Evolutionary conservation across 2,329 filamentous ascomycete species (phyloP), one percentile per base, ranked within the genome.

Genomic region (Chalara sp.): DNA sequence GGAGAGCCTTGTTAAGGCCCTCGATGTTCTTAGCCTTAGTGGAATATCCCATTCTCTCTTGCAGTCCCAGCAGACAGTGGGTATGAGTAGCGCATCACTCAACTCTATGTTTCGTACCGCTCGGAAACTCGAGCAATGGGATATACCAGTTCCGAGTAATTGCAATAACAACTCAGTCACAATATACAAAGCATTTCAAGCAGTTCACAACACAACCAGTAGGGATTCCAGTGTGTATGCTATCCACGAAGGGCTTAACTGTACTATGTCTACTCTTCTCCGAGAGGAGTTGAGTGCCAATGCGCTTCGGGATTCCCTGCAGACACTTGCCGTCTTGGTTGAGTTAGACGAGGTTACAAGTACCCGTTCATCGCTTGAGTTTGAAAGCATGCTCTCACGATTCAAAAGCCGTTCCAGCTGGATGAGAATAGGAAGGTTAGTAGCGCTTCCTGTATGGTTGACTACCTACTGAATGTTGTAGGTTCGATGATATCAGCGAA

Each of bases 71-170:
- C 78, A 85, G 50, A 78, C 74, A 28, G 69, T 78, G 7, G 79
- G 81, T 35, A 75, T 73, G 31, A 78, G 78, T 4, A 73, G 78
- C 2, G 70, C 76, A 6, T 81, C 80, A 1, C 72, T 87, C 6
- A 84, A 89, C 44, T 86, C 79, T 54, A 89, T 89, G 48, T 86
- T 95, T 56, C 79, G 82, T 48, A 89, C 88, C 5, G 90, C 91
- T 21, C 80, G 88, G 53, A 86, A 86, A 57, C 74, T 97, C 12
- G 90, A 93, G 58, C 86, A 92, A 61, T 99, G 93, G 93, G 91
- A 96, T 64, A 76, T 97, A 21, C 87, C 88, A 11, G 83, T 84
- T 0, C 87, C 90, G 1, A 72, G 76, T 6, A 70, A 75, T 3
- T 79, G 77, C 46, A 72, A 76, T 10, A 84, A 80, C 32, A 80